Evolutionary conservation across 352 stramenopile species (phyloP).

Genomic region (Blastocystis sp.): DNA sequence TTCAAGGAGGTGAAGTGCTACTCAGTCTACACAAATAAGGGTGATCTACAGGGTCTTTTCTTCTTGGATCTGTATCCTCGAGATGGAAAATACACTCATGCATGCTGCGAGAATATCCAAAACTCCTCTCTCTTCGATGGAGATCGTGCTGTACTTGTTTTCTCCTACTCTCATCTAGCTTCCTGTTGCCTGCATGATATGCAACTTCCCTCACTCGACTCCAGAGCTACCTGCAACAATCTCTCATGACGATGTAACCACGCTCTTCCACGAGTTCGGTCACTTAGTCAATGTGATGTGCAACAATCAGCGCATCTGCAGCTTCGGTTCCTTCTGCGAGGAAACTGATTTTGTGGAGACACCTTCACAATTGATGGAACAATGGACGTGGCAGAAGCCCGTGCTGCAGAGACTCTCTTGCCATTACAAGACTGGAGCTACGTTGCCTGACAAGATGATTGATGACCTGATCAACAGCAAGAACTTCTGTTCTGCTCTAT

Average conservation of each 20-base stretch:
- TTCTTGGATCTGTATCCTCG: conserved; percentile 80
- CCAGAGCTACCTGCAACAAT: conserved; percentile 73
- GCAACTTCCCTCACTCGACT: conserved; percentile 78
- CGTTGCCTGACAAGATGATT: conserved; percentile 76
- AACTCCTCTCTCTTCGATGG: conserved; percentile 73
- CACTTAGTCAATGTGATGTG: conserved; percentile 83
- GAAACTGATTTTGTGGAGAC: conserved; percentile 77
- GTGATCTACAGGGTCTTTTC: conserved; percentile 74
- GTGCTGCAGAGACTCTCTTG: conserved; percentile 76
- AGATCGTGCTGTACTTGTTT: conserved; percentile 66
- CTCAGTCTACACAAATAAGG: conserved; percentile 72
- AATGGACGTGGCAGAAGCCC: conserved; percentile 81
- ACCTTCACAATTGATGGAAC: conserved; percentile 79
- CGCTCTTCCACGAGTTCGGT: conserved; percentile 81
- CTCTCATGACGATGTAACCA: conserved; percentile 77
- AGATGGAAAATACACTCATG: conserved; percentile 78
- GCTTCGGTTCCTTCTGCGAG: conserved; percentile 73
- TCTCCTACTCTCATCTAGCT: conserved; percentile 60
- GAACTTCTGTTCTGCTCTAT: conserved; percentile 75
- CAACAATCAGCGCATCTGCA: conserved; percentile 74
- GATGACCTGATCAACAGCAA: conserved; percentile 77
- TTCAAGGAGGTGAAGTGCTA: conserved; percentile 81
- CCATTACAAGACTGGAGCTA: conserved; percentile 75
- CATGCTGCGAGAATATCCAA: conserved; percentile 80
- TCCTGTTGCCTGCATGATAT: conserved; percentile 78